phyloP scores from a whole-genome alignment of 2,329 filamentous ascomycete species.

The Phyllosticta citribraziliensis region DNA sequence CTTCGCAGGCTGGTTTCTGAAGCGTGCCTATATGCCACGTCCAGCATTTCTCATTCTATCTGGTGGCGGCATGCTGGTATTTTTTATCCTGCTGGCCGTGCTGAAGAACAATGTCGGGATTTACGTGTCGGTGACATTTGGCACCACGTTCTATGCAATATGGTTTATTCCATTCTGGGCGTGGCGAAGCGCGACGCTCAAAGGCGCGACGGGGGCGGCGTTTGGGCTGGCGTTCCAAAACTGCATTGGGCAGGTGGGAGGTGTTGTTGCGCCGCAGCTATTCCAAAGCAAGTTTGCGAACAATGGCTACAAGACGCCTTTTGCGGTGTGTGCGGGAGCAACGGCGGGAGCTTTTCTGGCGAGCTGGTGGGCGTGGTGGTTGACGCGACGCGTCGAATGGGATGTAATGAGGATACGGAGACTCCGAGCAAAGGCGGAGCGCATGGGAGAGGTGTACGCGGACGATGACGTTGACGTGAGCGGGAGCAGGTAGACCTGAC shows the following conservation, averaged over 20 bases:
- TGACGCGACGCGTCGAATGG: constrained; percentile 32
- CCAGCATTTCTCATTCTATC: constrained; percentile 34
- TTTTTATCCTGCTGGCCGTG: constrained; percentile 36
- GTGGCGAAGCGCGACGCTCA: constrained; percentile 33
- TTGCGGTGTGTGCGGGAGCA: constrained; percentile 28
- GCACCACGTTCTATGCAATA: constrained; percentile 33
- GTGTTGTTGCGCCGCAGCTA: constrained; percentile 36
- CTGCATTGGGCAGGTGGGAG: constrained; percentile 36
- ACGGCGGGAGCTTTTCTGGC: constrained; percentile 25
- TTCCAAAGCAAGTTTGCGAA: constrained; percentile 34
- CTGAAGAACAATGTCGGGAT: constrained; percentile 30
- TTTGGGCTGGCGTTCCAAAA: constrained; percentile 37
- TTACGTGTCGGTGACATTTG: constrained; percentile 37
- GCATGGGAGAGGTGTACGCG: constrained; percentile 12
- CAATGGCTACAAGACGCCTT: constrained; percentile 31
- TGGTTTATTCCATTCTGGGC: constrained; percentile 40
- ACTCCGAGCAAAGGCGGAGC: constrained; percentile 14
- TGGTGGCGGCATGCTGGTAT: constrained; percentile 32
- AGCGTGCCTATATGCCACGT: constrained; percentile 31
- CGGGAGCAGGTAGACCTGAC: background rate
- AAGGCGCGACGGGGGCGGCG: constrained; percentile 35
- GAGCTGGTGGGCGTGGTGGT: constrained; percentile 33
- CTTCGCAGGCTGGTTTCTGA: constrained; percentile 32
- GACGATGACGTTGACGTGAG: constrained; percentile 5
- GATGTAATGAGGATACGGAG: constrained; percentile 24